Evolutionary conservation across 352 stramenopile species (phyloP).

Genomic region (Phytophthora palmivora): DNA sequence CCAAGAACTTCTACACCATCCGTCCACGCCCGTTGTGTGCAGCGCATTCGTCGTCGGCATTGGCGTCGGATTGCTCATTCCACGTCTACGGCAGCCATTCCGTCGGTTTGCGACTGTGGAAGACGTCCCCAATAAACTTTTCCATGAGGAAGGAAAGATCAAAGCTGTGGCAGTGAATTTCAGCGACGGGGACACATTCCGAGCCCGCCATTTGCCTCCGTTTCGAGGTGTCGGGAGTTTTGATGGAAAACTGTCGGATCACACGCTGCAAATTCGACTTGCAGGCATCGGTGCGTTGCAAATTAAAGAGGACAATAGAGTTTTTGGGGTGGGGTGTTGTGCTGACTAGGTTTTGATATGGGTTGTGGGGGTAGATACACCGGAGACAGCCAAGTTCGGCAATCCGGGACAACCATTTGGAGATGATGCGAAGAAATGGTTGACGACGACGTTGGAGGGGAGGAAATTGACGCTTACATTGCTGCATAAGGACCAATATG

Average conservation of each 20-base stretch:
- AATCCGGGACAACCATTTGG: slow-evolving; percentile 79
- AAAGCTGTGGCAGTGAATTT: slow-evolving; percentile 58
- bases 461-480: slow-evolving; percentile 75
- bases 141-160: slow-evolving; percentile 68
- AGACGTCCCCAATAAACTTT: slow-evolving; percentile 77
- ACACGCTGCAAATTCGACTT: slow-evolving; percentile 88
- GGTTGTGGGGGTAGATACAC: slow-evolving; percentile 56
- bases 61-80: slow-evolving; percentile 61
- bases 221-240: slow-evolving; percentile 47
- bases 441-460: slow-evolving; percentile 52
- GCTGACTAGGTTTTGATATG: slow-evolving; percentile 1
- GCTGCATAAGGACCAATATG: slow-evolving; percentile 87
- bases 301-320: neutral
- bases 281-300: slow-evolving; percentile 65
- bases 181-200: slow-evolving; percentile 88
- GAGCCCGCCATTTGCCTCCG: slow-evolving; percentile 71
- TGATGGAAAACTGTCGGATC: slow-evolving; percentile 70
- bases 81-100: slow-evolving; percentile 68
- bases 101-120: slow-evolving; percentile 78
- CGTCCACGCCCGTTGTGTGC: slow-evolving; percentile 45
- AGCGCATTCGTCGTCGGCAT: slow-evolving; percentile 65
- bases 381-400: slow-evolving; percentile 88
- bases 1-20: slow-evolving; percentile 43
- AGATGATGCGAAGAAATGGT: slow-evolving; percentile 82
- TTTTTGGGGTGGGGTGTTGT: neutral